Evolutionary conservation across 2,329 filamentous ascomycete genomes (phyloP).

Genomic region (Calonectria ilicicola): DNA sequence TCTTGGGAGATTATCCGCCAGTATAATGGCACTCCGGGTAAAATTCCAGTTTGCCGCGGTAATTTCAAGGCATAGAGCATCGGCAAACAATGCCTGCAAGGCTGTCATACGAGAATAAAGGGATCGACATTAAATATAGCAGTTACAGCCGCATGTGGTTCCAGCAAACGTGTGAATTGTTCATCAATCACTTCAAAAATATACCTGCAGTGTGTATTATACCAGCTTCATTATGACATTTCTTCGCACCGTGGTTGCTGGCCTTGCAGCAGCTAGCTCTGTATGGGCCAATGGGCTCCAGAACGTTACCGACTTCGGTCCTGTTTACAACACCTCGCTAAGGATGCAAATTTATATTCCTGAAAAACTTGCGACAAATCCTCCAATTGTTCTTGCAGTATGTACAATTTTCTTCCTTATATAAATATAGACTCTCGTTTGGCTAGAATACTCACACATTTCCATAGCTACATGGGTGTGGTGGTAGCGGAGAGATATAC

Average conservation of each 20-base stretch:
- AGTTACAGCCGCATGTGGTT: neutral
- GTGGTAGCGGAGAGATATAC: neutral
- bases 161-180: neutral
- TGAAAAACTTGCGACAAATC: neutral
- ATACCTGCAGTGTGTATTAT: neutral
- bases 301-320: neutral
- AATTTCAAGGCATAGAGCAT: neutral
- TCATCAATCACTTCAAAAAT: neutral
- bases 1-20: conserved; percentile 3
- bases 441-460: neutral
- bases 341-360: conserved; percentile 13
- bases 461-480: neutral
- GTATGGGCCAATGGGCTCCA: conserved; percentile 1
- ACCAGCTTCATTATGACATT: neutral
- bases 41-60: conserved; percentile 3
- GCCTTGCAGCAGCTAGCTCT: neutral
- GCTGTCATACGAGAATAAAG: neutral
- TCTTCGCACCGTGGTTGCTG: neutral
- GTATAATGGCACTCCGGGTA: neutral
- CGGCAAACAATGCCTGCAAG: neutral
- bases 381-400: neutral
- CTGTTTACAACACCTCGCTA: conserved; percentile 1
- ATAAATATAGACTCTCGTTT: neutral
- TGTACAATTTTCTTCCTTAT: neutral
- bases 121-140: neutral